Evolutionary conservation across 2,329 filamentous ascomycete species (phyloP).

Genomic region (Talaromyces atroroseus): DNA sequence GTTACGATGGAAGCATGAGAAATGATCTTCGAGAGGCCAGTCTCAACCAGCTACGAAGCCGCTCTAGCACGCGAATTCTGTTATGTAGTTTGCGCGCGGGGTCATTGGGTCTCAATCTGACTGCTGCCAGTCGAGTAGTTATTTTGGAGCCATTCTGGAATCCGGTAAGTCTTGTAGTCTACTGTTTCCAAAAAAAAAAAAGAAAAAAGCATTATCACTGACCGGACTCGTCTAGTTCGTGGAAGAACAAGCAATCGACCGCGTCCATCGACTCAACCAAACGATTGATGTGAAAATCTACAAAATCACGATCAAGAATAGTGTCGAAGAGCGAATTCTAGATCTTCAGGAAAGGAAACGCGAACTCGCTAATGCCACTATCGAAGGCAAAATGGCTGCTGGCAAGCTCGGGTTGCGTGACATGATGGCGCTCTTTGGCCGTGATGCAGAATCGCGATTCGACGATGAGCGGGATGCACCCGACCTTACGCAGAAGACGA

Average conservation of each 20-base stretch:
- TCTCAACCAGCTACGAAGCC: conserved; percentile 67
- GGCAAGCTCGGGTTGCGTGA: conserved; percentile 89
- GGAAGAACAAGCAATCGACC: conserved; percentile 97
- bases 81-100: conserved; percentile 94
- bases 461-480: conserved; percentile 35
- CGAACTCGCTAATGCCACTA: conserved; percentile 81
- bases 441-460: conserved; percentile 54
- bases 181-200: not conserved
- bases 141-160: conserved; percentile 99
- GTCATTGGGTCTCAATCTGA: conserved; percentile 86
- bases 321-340: conserved; percentile 92
- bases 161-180: conserved; percentile 53
- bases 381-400: conserved; percentile 70
- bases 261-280: conserved; percentile 96
- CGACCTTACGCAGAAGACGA: conserved; percentile 29
- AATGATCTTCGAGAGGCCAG: conserved; percentile 89
- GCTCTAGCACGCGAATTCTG: conserved; percentile 70
- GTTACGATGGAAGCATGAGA: conserved; percentile 92
- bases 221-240: conserved; percentile 61
- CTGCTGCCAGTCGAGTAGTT: conserved; percentile 85
- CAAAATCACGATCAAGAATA: conserved; percentile 79
- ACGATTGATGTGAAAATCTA: conserved; percentile 92
- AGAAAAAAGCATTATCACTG: too few species aligned
- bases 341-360: conserved; percentile 92
- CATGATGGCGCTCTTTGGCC: conserved; percentile 82